phyloP scores from a whole-genome alignment of 108 stramenopile genomes.

The Cyclotella choctawhatcheeana region DNA sequence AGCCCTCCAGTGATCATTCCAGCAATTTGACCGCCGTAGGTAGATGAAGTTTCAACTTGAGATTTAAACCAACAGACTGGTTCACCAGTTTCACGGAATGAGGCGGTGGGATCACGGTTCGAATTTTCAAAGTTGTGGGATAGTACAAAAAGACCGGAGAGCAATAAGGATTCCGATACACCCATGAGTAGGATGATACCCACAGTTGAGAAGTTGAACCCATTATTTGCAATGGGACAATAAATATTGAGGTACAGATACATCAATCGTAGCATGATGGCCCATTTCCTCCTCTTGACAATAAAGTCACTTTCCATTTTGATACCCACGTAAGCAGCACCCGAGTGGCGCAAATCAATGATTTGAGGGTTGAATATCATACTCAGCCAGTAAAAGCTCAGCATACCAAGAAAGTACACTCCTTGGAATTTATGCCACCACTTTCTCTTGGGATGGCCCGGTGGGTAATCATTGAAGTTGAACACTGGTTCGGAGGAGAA shows the following conservation, averaged over 20 bases:
- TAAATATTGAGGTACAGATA: constrained; percentile 76
- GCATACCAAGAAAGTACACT: constrained; percentile 68
- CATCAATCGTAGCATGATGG: constrained; percentile 59
- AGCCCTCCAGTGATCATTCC: constrained; percentile 90
- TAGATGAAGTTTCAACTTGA: constrained; percentile 90
- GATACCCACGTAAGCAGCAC: constrained; percentile 67
- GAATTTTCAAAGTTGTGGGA: constrained; percentile 94
- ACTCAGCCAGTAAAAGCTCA: constrained; percentile 84
- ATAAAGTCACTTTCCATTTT: constrained; percentile 82
- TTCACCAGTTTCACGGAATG: constrained; percentile 61
- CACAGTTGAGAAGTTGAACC: constrained; percentile 28
- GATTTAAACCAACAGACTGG: constrained; percentile 89
- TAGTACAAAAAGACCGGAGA: constrained; percentile 85
- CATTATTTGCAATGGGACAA: constrained; percentile 68
- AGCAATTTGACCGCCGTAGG: constrained; percentile 89
- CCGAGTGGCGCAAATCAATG: constrained; percentile 76
- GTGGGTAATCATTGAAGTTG: constrained; percentile 83
- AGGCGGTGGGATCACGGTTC: constrained; percentile 80
- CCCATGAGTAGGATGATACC: constrained; percentile 84
- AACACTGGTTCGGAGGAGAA: constrained; percentile 88
- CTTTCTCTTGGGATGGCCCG: constrained; percentile 66
- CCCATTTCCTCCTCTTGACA: constrained; percentile 65
- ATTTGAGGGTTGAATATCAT: constrained; percentile 83
- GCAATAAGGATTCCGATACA: constrained; percentile 66
- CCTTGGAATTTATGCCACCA: constrained; percentile 82